Base-by-base conservation (phyloP, 192 early-diverging fungal species). In the Mortierella claussenii region DNA sequence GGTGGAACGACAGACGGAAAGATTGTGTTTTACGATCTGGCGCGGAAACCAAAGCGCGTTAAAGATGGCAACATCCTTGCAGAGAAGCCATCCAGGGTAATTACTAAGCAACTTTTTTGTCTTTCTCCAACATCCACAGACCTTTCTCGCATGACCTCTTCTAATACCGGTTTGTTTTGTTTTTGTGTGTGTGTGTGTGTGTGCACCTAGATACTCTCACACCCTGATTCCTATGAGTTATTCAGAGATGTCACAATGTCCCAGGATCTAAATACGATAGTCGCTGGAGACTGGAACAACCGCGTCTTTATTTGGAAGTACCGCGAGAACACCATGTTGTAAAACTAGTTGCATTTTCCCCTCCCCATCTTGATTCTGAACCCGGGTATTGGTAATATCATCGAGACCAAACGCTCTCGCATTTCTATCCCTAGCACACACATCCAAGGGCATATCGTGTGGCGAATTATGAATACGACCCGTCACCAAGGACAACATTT, bases 1-100 rank as follows among this genome's bases (percentile, higher is more conserved):
- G 73, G 58, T 36, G 73, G 73, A 23, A 56, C 65, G 18, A 61
- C 58, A n/a, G 60, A 76, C 57, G 73, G 73, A 10, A 36, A 61
- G 37, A 20, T 76, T 55, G 44, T 67, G 0, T 13, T 76, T 18
- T 76, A 55, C 48, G 73, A 76, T 23, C 17, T 76, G 37, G 52
- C 48, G 15, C 51, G 28, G 12, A 34, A 60, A 5, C 58, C 73
- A 0, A 56, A 60, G 27, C 42, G 40, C 8, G 58, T 44, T 18
- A 18, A 7, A 5, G 64, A 76, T 33, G 73, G 73, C n/a, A 67
- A 76, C 30, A 67, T 76, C 27, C 32, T 67, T 28, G 64, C 73
- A 4, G 32, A 58, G 21, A 76, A 67, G 40, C 64, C 73, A 24
- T 44, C 58, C 33, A 45, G 30, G 24, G 73, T 76, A 52, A 43